These are phyloP conservation scores for Termitomyces sp. DNA, from an alignment of 768 basidiomycete species.

Conservation along the genomic window DNA sequence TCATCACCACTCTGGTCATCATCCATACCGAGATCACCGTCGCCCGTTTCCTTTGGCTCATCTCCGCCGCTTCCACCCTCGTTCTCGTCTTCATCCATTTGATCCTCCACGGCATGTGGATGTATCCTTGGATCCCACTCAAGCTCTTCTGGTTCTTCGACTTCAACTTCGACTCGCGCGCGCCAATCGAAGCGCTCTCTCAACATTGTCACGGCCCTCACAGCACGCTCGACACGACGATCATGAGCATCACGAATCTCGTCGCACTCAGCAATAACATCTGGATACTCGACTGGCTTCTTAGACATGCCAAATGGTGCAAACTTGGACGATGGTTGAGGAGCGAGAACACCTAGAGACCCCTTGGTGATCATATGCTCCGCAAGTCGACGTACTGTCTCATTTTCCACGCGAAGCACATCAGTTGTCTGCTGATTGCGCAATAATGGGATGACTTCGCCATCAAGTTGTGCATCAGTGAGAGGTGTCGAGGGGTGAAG, in stretches of 20 bases:
- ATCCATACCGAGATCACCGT: slow-evolving; percentile 17
- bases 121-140: slow-evolving; percentile 57
- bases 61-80: slow-evolving; percentile 20
- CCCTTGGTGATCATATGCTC: slow-evolving; percentile 62
- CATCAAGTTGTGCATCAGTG: slow-evolving; percentile 65
- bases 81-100: slow-evolving; percentile 12
- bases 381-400: slow-evolving; percentile 63
- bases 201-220: slow-evolving; percentile 74
- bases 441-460: slow-evolving; percentile 65
- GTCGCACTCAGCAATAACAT: slow-evolving; percentile 60
- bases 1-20: slow-evolving; percentile 17
- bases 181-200: slow-evolving; percentile 81
- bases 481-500: slow-evolving; percentile 57
- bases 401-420: slow-evolving; percentile 66
- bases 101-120: slow-evolving; percentile 3
- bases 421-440: slow-evolving; percentile 78
- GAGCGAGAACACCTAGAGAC: slow-evolving; percentile 39
- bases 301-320: slow-evolving; percentile 15
- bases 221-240: slow-evolving; percentile 66
- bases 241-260: slow-evolving; percentile 70
- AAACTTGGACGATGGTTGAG: slow-evolving; percentile 21
- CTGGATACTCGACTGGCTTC: slow-evolving; percentile 47
- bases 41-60: slow-evolving; percentile 22
- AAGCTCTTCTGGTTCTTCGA: slow-evolving; percentile 74
- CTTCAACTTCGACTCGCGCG: slow-evolving; percentile 71